Percentiles rank a stretch among this genome's conserved stretches.
phyloP scores from a whole-genome alignment of 176 grass and related monocot species.

The Ananas comosus region DNA sequence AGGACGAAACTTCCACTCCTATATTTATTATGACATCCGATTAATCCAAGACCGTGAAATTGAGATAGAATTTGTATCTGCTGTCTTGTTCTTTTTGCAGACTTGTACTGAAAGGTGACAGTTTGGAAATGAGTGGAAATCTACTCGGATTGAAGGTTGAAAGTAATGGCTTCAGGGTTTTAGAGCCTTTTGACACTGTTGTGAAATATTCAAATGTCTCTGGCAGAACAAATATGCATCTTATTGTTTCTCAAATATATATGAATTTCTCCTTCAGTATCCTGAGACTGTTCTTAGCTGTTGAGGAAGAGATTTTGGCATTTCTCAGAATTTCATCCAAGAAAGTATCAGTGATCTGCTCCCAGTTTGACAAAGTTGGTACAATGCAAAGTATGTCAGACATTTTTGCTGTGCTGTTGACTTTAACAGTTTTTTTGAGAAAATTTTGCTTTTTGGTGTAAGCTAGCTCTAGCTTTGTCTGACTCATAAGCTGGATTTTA shows the following conservation, averaged over 20 bases:
- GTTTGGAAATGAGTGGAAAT: constrained; percentile 71
- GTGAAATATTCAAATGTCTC: constrained; percentile 69
- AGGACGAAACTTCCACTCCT: too few relatives aligned
- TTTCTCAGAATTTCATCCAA: constrained; percentile 83
- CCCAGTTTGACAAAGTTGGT: constrained; percentile 82
- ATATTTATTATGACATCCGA: not conserved
- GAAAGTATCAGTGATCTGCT: constrained; percentile 63
- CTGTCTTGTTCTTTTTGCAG: constrained; percentile 29
- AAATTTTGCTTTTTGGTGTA: too few relatives aligned
- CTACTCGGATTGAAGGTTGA: constrained; percentile 85
- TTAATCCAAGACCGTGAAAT: not conserved
- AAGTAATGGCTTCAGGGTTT: constrained; percentile 89
- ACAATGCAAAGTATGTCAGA: constrained; percentile 47
- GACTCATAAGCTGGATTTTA: constrained; percentile 8
- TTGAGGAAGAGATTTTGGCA: constrained; percentile 94
- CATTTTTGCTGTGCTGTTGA: constrained; percentile 9
- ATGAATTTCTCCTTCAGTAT: constrained; percentile 99
- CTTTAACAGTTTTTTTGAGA: not conserved
- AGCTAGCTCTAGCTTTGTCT: too few relatives aligned
- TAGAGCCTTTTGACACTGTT: constrained; percentile 85
- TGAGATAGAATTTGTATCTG: not conserved
- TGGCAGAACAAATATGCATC: constrained; percentile 77
- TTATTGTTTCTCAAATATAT: constrained; percentile 79
- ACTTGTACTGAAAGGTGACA: constrained; percentile 75
- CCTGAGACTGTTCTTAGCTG: constrained; percentile 77